A percentile compares a stretch with the other conserved stretches of the same genome.
phyloP scores from a whole-genome alignment of 768 basidiomycete species.

The Saitozyma podzolica region DNA sequence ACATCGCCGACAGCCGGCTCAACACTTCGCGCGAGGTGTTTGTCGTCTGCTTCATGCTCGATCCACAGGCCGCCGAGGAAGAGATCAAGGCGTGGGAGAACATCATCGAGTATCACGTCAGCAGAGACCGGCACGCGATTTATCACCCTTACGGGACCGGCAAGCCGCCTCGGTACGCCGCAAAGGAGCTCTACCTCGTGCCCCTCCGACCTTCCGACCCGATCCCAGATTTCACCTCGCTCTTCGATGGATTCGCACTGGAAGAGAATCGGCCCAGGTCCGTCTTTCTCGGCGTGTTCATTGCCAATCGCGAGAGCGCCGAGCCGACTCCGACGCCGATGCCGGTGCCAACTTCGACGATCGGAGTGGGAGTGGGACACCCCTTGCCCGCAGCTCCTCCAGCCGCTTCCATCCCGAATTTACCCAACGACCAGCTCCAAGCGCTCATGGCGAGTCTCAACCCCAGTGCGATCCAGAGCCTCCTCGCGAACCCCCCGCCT shows the following conservation, averaged over 20 bases:
- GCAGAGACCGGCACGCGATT: conserved; percentile 42
- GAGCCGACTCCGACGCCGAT: conserved; percentile 3
- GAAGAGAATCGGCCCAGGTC: conserved; percentile 22
- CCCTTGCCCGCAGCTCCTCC: conserved; percentile 4
- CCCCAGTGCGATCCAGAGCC: conserved; percentile 16
- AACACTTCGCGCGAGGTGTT: conserved; percentile 38
- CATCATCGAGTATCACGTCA: conserved; percentile 38
- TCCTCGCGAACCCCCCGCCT: neutral
- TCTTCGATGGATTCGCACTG: conserved; percentile 43
- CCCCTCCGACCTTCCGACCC: conserved; percentile 41
- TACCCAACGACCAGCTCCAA: conserved; percentile 30
- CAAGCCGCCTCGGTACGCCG: conserved; percentile 29
- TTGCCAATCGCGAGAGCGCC: conserved; percentile 16
- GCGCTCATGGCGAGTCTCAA: conserved; percentile 39
- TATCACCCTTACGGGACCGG: conserved; percentile 33
- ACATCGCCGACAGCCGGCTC: conserved; percentile 32
- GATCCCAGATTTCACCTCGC: conserved; percentile 42
- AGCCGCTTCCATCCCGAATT: conserved; percentile 4
- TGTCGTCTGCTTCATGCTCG: conserved; percentile 38
- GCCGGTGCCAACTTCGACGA: neutral
- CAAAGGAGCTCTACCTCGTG: conserved; percentile 47
- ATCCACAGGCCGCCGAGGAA: conserved; percentile 18
- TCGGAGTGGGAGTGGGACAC: neutral
- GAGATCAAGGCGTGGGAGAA: conserved; percentile 25
- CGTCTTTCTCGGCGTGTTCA: conserved; percentile 40